These are phyloP conservation scores for Naegleria lovaniensis DNA, from an alignment of 208 protist species.

Conservation along the genomic window DNA sequence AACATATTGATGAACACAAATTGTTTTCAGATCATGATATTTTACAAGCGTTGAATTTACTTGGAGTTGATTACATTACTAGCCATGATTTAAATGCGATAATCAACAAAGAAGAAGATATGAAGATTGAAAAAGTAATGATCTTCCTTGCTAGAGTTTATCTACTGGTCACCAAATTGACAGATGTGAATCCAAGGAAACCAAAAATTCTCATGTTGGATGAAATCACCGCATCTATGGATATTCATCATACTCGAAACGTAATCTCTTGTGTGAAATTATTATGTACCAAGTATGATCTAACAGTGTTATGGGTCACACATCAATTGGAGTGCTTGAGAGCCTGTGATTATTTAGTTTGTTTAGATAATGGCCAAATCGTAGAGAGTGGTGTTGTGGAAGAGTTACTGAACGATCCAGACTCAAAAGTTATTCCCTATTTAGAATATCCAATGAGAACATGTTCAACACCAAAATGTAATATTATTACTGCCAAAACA, in stretches of 20 bases:
- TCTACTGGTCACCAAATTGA: neutral
- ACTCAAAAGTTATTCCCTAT: neutral
- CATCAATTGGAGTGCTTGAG: neutral
- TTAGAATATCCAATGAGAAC: neutral
- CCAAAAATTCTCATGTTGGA: neutral
- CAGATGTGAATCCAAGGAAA: neutral
- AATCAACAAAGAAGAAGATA: neutral
- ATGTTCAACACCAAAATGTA: neutral
- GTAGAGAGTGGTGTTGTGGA: neutral
- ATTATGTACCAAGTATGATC: neutral
- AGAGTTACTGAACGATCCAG: neutral
- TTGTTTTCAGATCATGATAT: neutral
- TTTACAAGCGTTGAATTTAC: neutral
- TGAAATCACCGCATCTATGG: neutral
- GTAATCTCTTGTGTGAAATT: neutral
- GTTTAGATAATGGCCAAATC: neutral
- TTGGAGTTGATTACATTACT: neutral
- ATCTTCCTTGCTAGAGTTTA: neutral
- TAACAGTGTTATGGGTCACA: neutral
- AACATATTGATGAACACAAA: neutral
- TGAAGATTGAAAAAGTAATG: neutral
- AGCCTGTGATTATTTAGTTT: neutral
- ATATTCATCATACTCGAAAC: neutral
- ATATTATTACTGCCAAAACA: too few species aligned
- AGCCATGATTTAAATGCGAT: neutral